Evolutionary conservation across 768 basidiomycete species (phyloP), one percentile per base, ranked within the genome.

Genomic region (Saitozyma podzolica): DNA sequence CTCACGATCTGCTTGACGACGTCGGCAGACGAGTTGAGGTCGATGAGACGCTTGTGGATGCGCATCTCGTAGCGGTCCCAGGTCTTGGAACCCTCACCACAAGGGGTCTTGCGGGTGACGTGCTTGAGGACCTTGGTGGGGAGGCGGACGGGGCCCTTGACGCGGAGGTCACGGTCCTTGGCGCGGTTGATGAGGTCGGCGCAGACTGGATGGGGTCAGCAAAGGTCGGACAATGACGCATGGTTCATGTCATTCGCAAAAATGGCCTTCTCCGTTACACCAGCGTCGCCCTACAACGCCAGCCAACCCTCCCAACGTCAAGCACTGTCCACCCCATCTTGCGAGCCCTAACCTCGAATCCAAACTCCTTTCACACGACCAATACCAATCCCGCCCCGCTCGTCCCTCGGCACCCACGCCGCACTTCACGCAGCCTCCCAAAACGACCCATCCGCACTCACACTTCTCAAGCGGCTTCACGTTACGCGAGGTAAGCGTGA

Each of bases 61-160:
- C 94, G 94, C 83, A 99, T 88, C 83, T 99, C 95, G 83, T 93
- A 98, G 76, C 91, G 88, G 83, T 99, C 96, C 96, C 96, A 99
- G 80, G 96, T 99, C 88, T 99, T 99, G 74, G 96, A 97, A 85
- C 96, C 96, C 83, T 98, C 96, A 91, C 96, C 96, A 79, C 96
- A 98, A 82, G 96, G 80, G 91, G 96, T 95, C 83, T 99, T 99
- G 79, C 96, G 90, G 83, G 95, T 99, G 82, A 93, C 96, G 84
- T 98, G 93, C 83, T 91, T 93, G 78, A 99, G 87, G 80, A 93
- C 89, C 84, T 98, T 98, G 82, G 96, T 99, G 67, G 96, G 96
- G 76, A 99, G 90, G 70, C 96, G 89, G 76, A 99, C 93, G 69
- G 96, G 96, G 64, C 96, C 96, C 84, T 96, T 97, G 81, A 98